Conservation (phyloP, 2,329 filamentous ascomycete species). For the Colletotrichum australisinense region DNA sequence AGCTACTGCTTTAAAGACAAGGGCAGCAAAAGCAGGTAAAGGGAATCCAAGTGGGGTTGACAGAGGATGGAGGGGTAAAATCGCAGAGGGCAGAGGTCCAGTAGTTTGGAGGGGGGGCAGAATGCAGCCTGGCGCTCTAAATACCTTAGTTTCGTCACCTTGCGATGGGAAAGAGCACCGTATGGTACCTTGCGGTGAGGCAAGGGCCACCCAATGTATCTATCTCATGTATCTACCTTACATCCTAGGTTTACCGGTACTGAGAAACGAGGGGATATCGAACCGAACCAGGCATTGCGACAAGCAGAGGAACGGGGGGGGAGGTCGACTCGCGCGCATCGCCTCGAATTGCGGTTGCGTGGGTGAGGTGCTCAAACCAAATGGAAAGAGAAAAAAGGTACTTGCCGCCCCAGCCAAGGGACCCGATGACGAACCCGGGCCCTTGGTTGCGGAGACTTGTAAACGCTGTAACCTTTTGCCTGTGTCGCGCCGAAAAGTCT, state of each 20-base stretch:
- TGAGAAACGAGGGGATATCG: not conserved
- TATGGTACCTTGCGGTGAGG: not conserved
- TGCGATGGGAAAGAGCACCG: not conserved
- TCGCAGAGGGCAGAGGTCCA: constrained; percentile 3
- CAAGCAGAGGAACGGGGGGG: not conserved
- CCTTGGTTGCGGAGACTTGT: not conserved
- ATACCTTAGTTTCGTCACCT: constrained; percentile 10
- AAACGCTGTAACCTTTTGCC: not conserved
- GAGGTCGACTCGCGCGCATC: not conserved
- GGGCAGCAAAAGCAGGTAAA: not conserved
- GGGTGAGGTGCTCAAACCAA: not conserved
- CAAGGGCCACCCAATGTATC: not conserved
- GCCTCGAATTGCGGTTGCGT: not conserved
- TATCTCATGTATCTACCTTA: not conserved
- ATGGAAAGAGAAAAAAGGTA: not conserved
- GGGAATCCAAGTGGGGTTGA: constrained; percentile 29
- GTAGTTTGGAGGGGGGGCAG: not conserved
- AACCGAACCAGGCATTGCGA: not conserved
- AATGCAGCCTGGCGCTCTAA: constrained; percentile 16
- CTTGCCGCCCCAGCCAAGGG: not conserved
- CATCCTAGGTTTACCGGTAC: not conserved
- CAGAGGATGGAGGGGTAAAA: constrained; percentile 29
- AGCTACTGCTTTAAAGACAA: constrained; percentile 15
- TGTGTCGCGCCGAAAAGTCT: not conserved
- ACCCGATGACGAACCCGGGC: constrained; percentile 2